Conservation (phyloP, 805 yeast genomes). For the Yarrowia hollandica region DNA sequence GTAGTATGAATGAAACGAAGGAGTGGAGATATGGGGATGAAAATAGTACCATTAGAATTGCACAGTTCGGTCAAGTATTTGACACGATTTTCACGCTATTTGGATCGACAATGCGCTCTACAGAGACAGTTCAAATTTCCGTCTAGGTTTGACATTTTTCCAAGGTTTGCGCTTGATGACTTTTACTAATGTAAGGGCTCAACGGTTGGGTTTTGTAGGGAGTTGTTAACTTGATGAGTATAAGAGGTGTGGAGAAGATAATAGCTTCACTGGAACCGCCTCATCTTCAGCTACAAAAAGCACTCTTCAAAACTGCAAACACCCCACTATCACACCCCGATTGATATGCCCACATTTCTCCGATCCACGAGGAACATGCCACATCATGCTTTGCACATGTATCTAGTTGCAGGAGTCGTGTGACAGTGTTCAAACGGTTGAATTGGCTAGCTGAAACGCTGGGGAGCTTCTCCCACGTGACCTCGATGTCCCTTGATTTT, state of each 20-base stretch:
- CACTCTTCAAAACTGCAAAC: no score
- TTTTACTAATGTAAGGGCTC: constrained; percentile 9
- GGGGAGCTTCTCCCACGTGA: no score
- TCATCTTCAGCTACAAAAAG: neutral
- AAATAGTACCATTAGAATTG: neutral
- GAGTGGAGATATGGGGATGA: neutral
- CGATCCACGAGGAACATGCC: neutral
- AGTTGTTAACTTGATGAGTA: no score
- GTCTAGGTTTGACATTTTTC: constrained; percentile 17
- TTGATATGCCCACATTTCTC: no score
- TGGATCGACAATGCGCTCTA: neutral
- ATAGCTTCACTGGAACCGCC: neutral
- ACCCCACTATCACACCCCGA: no score
- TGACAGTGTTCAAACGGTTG: neutral
- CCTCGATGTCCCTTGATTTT: neutral
- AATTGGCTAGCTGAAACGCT: neutral
- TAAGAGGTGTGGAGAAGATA: no score
- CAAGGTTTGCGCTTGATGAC: constrained; percentile 23
- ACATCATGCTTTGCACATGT: constrained; percentile 23
- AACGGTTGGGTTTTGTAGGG: neutral
- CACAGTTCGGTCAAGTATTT: neutral
- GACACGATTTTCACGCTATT: neutral
- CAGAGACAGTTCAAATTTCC: neutral
- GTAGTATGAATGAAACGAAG: no score
- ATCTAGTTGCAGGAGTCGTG: constrained; percentile 1